Conservation (phyloP, 768 basidiomycete species). For the Crepidotus variabilis region DNA sequence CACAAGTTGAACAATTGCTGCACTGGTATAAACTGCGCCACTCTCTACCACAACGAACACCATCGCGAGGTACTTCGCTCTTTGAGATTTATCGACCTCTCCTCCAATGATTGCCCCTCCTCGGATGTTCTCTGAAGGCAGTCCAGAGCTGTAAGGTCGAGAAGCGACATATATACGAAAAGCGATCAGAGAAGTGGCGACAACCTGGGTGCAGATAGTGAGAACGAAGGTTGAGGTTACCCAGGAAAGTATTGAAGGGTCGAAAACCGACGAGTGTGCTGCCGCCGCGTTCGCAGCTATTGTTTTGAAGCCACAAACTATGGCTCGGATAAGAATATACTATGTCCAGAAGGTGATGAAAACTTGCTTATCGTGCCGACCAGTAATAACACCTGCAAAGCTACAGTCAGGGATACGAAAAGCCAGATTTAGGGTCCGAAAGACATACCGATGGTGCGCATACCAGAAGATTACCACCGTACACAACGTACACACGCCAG, state of each 20-base stretch:
- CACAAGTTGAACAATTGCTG: slow-evolving; percentile 21
- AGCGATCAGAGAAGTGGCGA: slow-evolving; percentile 20
- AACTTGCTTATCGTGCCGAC: slow-evolving; percentile 18
- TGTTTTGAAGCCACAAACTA: slow-evolving; percentile 23
- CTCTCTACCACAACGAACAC: slow-evolving; percentile 22
- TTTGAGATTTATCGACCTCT: slow-evolving; percentile 6
- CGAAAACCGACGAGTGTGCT: slow-evolving; percentile 22
- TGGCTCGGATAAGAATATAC: neutral
- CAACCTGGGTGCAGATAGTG: slow-evolving; percentile 23
- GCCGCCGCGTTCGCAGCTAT: slow-evolving; percentile 18
- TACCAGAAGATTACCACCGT: slow-evolving; percentile 20
- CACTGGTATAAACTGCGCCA: slow-evolving; percentile 23
- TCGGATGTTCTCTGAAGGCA: neutral
- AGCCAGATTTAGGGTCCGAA: neutral
- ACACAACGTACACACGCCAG: slow-evolving; percentile 25
- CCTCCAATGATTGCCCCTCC: slow-evolving; percentile 3
- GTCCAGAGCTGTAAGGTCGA: slow-evolving; percentile 2
- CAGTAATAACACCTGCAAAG: slow-evolving; percentile 17
- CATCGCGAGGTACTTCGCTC: slow-evolving; percentile 16
- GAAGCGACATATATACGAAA: slow-evolving; percentile 20
- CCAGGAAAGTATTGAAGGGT: slow-evolving; percentile 22
- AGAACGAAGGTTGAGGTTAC: slow-evolving; percentile 23
- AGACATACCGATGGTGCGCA: slow-evolving; percentile 17
- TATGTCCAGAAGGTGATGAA: neutral
- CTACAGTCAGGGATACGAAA: neutral